phyloP scores from a whole-genome alignment of 1,284 basidiomycete genomes.

The Ustilago xerochloae region DNA sequence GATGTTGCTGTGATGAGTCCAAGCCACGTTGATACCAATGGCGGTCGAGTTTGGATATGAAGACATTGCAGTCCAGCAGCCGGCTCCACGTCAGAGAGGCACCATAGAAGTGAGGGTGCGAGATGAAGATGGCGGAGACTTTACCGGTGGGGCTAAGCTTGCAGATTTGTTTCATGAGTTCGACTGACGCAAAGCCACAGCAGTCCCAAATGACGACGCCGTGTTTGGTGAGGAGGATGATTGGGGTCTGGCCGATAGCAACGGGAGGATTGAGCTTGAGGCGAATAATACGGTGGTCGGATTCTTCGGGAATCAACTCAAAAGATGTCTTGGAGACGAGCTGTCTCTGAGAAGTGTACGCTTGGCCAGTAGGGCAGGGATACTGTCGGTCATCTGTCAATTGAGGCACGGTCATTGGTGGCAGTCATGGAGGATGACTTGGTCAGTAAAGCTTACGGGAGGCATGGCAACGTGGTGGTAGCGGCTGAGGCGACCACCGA shows the following conservation, averaged over 20 bases:
- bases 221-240: conserved; percentile 22
- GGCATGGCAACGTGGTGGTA: background rate
- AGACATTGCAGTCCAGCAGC: conserved; percentile 43
- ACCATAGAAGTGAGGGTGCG: conserved; percentile 41
- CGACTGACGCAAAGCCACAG: conserved; percentile 28
- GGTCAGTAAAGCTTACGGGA: background rate
- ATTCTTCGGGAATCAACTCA: conserved; percentile 27
- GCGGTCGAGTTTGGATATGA: conserved; percentile 39
- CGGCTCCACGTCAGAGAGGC: conserved; percentile 34
- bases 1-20: conserved; percentile 6
- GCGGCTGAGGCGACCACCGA: background rate
- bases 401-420: background rate
- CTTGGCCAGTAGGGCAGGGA: conserved; percentile 30
- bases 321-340: conserved; percentile 25
- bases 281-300: conserved; percentile 28
- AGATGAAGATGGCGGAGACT: conserved; percentile 30
- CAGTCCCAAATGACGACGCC: conserved; percentile 42
- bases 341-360: conserved; percentile 23
- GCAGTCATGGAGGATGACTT: background rate
- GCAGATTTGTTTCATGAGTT: conserved; percentile 26
- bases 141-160: conserved; percentile 26
- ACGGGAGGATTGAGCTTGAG: conserved; percentile 37
- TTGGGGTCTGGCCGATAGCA: conserved; percentile 40
- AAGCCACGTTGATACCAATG: conserved; percentile 39
- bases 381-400: conserved; percentile 31